These are phyloP conservation scores for Linnemannia zychae DNA, from an alignment of 192 early-diverging fungal species.

Conservation along the genomic window DNA sequence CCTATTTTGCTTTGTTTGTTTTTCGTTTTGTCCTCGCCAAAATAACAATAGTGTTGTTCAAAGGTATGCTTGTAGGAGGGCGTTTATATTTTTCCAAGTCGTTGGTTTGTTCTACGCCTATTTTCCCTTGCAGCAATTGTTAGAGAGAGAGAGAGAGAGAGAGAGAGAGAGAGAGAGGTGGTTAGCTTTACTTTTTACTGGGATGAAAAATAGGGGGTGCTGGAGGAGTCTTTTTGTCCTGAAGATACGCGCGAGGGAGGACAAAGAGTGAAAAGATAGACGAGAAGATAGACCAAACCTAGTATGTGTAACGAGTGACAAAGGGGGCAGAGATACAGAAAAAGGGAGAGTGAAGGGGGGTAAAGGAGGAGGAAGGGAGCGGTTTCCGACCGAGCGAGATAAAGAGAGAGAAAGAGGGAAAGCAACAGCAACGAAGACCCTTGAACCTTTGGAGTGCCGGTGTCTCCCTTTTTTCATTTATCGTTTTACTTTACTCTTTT, in stretches of 20 bases:
- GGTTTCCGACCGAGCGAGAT: background rate
- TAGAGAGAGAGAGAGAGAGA: background rate
- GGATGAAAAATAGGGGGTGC: too few species aligned
- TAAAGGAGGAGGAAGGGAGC: background rate
- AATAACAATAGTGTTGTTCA: too few species aligned
- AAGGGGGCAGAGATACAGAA: background rate
- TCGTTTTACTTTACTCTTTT: too few species aligned
- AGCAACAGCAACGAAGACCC: background rate
- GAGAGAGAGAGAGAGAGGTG: background rate
- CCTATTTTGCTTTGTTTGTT: background rate
- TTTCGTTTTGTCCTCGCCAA: too few species aligned
- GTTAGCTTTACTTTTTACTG: too few species aligned
- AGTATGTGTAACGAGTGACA: slow-evolving; percentile 1
- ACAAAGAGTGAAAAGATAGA: background rate
- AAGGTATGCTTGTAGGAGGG: background rate
- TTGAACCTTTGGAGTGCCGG: background rate
- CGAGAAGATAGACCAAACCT: background rate
- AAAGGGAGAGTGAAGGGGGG: background rate
- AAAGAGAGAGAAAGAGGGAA: background rate
- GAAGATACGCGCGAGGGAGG: background rate
- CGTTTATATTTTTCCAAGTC: background rate
- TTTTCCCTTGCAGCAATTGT: background rate
- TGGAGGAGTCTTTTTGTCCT: too few species aligned
- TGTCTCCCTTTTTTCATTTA: background rate
- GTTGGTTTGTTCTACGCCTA: background rate